These are phyloP conservation scores for Leccinellum luteum DNA, from an alignment of 768 basidiomycete species.

Conservation along the genomic window DNA sequence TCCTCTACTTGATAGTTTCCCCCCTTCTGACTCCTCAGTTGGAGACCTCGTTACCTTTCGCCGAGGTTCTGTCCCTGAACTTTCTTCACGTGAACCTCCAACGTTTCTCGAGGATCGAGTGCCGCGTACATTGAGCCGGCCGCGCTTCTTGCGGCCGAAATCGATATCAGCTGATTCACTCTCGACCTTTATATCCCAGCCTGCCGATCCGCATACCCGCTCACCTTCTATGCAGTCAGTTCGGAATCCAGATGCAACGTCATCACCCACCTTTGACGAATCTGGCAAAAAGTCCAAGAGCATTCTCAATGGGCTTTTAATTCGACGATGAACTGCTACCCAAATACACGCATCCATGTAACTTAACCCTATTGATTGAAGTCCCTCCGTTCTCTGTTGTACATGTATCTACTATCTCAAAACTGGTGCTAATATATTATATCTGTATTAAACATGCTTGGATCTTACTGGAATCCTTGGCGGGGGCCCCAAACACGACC, in stretches of 20 bases:
- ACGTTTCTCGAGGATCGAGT: constrained; percentile 18
- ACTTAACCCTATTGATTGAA: neutral
- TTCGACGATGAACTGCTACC: constrained; percentile 35
- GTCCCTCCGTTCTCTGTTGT: neutral
- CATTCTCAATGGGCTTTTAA: constrained; percentile 41
- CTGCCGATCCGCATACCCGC: constrained; percentile 9
- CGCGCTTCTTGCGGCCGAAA: constrained; percentile 40
- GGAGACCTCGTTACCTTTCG: constrained; percentile 17
- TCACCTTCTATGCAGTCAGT: constrained; percentile 6
- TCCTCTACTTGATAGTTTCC: constrained; percentile 1
- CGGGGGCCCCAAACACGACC: neutral
- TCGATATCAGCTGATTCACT: constrained; percentile 59
- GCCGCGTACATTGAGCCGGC: constrained; percentile 17
- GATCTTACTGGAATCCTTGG: constrained; percentile 9
- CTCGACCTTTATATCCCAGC: constrained; percentile 28
- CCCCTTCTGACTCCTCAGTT: constrained; percentile 3
- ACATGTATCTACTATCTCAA: constrained; percentile 8
- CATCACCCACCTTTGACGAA: constrained; percentile 16
- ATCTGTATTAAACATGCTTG: constrained; percentile 25
- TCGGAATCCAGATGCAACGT: constrained; percentile 5
- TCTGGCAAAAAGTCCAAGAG: constrained; percentile 34
- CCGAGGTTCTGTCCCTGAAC: constrained; percentile 29
- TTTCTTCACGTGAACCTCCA: constrained; percentile 7
- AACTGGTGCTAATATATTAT: constrained; percentile 16
- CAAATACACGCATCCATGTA: neutral